phyloP scores from a whole-genome alignment of 108 stramenopile genomes.

The Skeletonema menzelii region DNA sequence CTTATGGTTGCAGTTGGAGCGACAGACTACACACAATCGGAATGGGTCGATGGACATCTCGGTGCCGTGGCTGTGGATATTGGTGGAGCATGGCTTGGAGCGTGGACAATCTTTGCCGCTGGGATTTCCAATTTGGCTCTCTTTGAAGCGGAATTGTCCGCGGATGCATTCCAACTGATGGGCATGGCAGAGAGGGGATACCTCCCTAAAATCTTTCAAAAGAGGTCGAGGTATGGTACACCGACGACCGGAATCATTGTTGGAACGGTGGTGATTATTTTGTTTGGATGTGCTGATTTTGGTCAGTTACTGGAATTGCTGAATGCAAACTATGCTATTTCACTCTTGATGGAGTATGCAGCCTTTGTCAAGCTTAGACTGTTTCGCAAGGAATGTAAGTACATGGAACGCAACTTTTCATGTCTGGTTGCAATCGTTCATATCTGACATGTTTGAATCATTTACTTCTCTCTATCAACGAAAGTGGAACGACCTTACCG shows the following conservation, averaged over 20 bases:
- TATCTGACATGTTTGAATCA: not conserved
- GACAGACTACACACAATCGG: constrained; percentile 54
- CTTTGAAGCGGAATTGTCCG: constrained; percentile 94
- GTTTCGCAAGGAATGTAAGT: constrained; percentile 40
- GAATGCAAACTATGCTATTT: constrained; percentile 84
- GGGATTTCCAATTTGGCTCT: constrained; percentile 88
- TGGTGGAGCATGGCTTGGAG: constrained; percentile 91
- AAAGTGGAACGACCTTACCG: constrained; percentile 45
- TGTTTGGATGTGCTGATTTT: constrained; percentile 75
- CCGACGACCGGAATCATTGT: constrained; percentile 86
- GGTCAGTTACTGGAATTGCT: constrained; percentile 88
- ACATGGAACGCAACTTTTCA: not conserved
- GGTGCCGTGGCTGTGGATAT: constrained; percentile 73
- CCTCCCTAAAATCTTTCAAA: constrained; percentile 79
- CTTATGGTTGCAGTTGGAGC: constrained; percentile 76
- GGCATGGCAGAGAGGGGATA: constrained; percentile 90
- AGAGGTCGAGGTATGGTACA: constrained; percentile 81
- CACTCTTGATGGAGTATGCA: constrained; percentile 89
- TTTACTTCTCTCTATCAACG: not conserved
- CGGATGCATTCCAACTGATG: constrained; percentile 92
- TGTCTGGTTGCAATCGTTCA: not conserved
- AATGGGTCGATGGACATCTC: constrained; percentile 91
- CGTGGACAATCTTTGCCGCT: constrained; percentile 90
- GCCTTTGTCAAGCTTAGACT: constrained; percentile 92
- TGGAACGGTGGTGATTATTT: constrained; percentile 74